Evolutionary conservation across 2,329 filamentous ascomycete species (phyloP), one percentile per base, ranked within the genome.

Genomic region (Camillea tinctor): DNA sequence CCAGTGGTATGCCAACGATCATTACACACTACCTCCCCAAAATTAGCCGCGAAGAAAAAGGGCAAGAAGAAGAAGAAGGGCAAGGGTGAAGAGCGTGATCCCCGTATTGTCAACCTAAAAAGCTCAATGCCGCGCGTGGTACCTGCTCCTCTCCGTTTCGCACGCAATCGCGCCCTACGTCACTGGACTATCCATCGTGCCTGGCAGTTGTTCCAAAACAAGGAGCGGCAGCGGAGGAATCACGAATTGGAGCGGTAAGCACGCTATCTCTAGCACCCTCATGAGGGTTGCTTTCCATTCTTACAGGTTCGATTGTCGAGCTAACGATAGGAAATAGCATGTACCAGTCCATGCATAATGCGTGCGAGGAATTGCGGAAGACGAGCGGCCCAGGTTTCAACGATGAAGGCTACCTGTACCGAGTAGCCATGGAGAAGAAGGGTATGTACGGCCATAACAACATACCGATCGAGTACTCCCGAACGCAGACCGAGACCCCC

Each of bases 111-210:
- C 54, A 79, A 77, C 60, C 75, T 83, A 60, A 77, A 76, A 60
- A 70, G 76, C 55, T 80, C 81, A 63, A 80, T 82, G 74, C 81
- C 81, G 67, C 79, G 80, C 26, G 74, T 73, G n/a, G 79, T 81
- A 0, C 84, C 83, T 4, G 79, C 84, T 0, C 93, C 95, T 0
- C 85, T 99, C 66, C 90, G 92, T 70, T 93, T 98, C 84, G 92
- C 87, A 49, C 92, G 94, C 69, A 90, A 90, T 76, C 88, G 95
- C 59, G 85, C 88, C 76, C 87, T 99, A 65, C 91, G 95, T 52
- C 95, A 99, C 82, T 99, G 95, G 95, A 98, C 95, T 55, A 98
- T 99, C 76, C 93, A 98, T 81, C 93, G 95, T 69, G 94, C 94
- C 21, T 98, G 93, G 92, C 84, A 91, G 70, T 82, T 98, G 26